Base-by-base conservation (phyloP, 768 basidiomycete genomes). In the Dentipellis fragilis region DNA sequence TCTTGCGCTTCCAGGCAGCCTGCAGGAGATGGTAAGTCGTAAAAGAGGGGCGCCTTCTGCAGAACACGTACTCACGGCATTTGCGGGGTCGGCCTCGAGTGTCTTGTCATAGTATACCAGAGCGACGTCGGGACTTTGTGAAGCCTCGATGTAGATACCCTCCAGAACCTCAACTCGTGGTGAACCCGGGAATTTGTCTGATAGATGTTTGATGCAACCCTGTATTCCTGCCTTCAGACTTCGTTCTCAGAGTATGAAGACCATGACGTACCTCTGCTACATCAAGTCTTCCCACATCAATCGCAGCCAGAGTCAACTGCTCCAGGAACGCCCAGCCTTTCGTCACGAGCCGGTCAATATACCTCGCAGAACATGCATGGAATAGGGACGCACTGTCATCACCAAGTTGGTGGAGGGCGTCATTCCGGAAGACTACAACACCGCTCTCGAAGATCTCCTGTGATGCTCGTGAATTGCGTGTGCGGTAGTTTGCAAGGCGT, bases 251-350 rank as follows among this genome's bases (percentile, higher is more conserved):
- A 49, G 22, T 22, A 11, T 22, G 22, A 29, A 35, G n/a, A 48
- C 34, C 10, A 73, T 80, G 58, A 55, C 58, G 49, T 68, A 93
- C 91, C 67, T 90, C 81, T 23, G 91, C 87, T 35, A 90, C 71
- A 51, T 88, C 83, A 22, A 83, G 57, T 52, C 83, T 73, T 23
- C 86, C 89, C 11, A 85, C 71, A 61, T 94, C 90, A 51, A 92
- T 72, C 3, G 92, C 78, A 3, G 93, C 89, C 50, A 90, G 68
- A 2, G 82, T 77, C 2, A 93, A 74, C 63, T 93, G 89, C 64
- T 95, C 93, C 8, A 90, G 68, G 58, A 89, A 84, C 10, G 78
- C 76, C 89, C 89, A 93, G 34, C 76, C 92, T 92, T 62, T 46
- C 57, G 5, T 29, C n/a, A 21, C 22, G 51, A 12, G 23, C 10